Evolutionary conservation across 768 basidiomycete species (phyloP).

Genomic region (Russula lepida): DNA sequence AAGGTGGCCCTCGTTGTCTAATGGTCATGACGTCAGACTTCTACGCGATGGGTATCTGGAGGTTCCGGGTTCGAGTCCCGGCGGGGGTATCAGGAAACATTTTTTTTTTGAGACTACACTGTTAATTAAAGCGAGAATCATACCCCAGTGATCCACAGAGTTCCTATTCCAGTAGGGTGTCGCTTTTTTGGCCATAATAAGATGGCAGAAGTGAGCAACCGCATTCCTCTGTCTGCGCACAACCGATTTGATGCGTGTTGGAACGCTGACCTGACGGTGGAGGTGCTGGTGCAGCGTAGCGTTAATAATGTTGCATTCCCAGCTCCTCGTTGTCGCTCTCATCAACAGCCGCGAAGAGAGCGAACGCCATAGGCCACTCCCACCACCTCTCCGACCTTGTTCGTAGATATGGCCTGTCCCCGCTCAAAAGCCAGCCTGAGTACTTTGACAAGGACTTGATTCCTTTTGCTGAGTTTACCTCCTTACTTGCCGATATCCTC

Average conservation of each 20-base stretch:
- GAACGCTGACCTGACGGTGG: no score
- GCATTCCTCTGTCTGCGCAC: no score
- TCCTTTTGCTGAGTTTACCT: conserved; percentile 59
- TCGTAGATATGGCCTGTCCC: no score
- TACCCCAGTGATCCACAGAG: no score
- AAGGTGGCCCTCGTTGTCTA: conserved; percentile 70
- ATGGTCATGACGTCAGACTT: conserved; percentile 91
- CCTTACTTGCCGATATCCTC: conserved; percentile 48
- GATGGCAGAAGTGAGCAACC: no score
- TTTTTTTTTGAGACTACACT: neutral
- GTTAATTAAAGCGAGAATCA: no score
- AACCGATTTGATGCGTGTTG: no score
- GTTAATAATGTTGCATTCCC: no score
- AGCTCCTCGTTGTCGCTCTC: conserved; percentile 23
- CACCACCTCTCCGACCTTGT: conserved; percentile 57
- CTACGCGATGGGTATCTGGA: conserved; percentile 55
- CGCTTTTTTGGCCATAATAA: no score
- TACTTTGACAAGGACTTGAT: conserved; percentile 51
- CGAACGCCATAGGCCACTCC: conserved; percentile 54
- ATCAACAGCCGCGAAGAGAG: conserved; percentile 22
- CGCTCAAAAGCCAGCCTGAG: conserved; percentile 35
- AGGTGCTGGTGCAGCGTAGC: no score
- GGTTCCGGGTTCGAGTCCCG: conserved; percentile 84
- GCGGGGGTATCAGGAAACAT: conserved; percentile 44
- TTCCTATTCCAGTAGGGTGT: no score